Percentiles rank a stretch among this genome's conserved stretches.
phyloP scores from a whole-genome alignment of 192 early-diverging fungal species.

The Bifiguratus adelaidae region DNA sequence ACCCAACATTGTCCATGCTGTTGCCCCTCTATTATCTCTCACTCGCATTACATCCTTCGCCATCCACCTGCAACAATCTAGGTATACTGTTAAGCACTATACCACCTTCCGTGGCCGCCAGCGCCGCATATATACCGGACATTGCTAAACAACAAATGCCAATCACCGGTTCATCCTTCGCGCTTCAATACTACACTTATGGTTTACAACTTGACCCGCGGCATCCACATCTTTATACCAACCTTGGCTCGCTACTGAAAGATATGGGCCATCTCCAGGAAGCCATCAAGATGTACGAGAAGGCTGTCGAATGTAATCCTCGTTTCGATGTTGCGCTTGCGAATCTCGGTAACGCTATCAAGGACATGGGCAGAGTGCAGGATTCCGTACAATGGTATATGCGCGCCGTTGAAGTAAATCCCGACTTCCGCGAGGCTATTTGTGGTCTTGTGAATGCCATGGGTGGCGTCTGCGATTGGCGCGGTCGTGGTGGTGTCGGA shows the following conservation, averaged over 20 bases:
- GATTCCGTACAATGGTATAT: slow-evolving; percentile 80
- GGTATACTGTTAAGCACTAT: slow-evolving; percentile 72
- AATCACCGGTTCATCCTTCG: slow-evolving; percentile 62
- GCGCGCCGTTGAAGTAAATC: slow-evolving; percentile 73
- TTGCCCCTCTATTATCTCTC: slow-evolving; percentile 80
- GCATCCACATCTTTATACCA: slow-evolving; percentile 91
- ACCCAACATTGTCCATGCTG: slow-evolving; percentile 50
- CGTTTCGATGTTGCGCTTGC: slow-evolving; percentile 88
- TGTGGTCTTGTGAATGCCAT: slow-evolving; percentile 85
- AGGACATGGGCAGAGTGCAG: slow-evolving; percentile 84
- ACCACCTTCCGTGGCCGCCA: slow-evolving; percentile 37
- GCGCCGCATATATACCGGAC: slow-evolving; percentile 23
- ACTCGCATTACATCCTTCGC: slow-evolving; percentile 65
- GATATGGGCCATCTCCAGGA: slow-evolving; percentile 79
- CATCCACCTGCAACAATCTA: slow-evolving; percentile 87
- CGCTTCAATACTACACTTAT: slow-evolving; percentile 79
- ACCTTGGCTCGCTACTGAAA: slow-evolving; percentile 83
- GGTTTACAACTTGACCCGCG: slow-evolving; percentile 69
- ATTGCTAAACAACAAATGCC: slow-evolving; percentile 13
- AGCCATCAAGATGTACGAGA: slow-evolving; percentile 81
- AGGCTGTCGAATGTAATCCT: slow-evolving; percentile 76
- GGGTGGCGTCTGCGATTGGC: slow-evolving; percentile 87
- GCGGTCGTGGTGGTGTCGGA: slow-evolving; percentile 62
- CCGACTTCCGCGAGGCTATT: slow-evolving; percentile 86
- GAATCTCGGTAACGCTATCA: slow-evolving; percentile 88